Evolutionary conservation across 1,284 basidiomycete genomes (phyloP), one percentile per base, ranked within the genome.

Genomic region (Sphagnurus paluster): DNA sequence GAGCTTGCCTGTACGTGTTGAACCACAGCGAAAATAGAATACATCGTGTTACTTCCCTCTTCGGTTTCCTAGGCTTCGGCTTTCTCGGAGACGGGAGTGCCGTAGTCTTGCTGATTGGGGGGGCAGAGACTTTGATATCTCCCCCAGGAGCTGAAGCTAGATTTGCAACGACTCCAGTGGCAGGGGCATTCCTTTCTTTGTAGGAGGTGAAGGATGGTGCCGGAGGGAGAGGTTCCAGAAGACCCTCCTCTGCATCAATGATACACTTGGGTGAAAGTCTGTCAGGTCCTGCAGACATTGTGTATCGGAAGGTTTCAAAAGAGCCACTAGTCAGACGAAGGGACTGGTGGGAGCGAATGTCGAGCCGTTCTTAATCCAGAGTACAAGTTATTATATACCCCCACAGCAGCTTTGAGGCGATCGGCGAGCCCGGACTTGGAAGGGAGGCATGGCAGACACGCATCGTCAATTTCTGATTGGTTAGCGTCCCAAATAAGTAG

Each of bases 171-270:
- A 58, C 23, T n/a, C n/a, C n/a, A n/a, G 23, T 57, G 46, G 11
- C 46, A 38, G n/a, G 51, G 25, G 44, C 62, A 64, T 44, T 56
- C 55, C 40, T 26, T 60, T 55, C 41, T 54, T 54, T 14, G 54
- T 54, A 39, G 56, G 24, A 56, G 35, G 39, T 9, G n/a, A 53
- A 39, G 23, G 55, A 40, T 44, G 51, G 21, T 19, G 13, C 54
- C 40, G 60, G 55, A 26, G 66, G 62, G 35, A 61, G 59, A 48
- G 69, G 58, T 41, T 79, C 77, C 34, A 76, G 58, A 42, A 70
- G 72, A 44, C 81, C 83, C 58, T 76, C 79, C 68, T 85, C 82
- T 42, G 78, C 72, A 51, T 82, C 79, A 42, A 61, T 37, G 47
- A 64, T 3, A 25, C 10, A 35, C 11, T 28, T 43, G 62, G 50